Conservation (phyloP, 2,329 filamentous ascomycete genomes). For the Rosellinia necatrix region DNA sequence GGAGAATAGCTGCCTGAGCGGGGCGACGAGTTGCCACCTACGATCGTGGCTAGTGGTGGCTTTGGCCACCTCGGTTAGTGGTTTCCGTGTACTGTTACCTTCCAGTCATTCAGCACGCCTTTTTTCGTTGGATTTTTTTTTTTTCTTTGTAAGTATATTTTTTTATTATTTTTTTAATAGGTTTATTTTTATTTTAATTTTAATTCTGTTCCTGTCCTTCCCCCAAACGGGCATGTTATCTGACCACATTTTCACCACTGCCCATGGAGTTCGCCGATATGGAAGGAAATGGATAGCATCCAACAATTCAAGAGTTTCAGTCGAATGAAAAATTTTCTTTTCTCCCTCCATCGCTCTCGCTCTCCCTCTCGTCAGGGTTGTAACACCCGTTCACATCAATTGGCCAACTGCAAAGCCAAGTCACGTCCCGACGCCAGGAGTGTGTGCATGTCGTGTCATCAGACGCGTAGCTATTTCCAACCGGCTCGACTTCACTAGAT, state of each 20-base stretch:
- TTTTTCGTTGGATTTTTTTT: too few species aligned
- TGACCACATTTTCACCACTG: slow-evolving; percentile 13
- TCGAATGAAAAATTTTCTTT: slow-evolving; percentile 25
- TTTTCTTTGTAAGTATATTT: too few species aligned
- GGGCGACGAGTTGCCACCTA: slow-evolving; percentile 4
- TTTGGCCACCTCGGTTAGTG: background rate
- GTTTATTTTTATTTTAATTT: background rate
- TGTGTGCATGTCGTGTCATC: slow-evolving; percentile 25
- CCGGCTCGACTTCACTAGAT: slow-evolving; percentile 5
- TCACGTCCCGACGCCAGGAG: slow-evolving; percentile 19
- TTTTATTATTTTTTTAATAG: too few species aligned
- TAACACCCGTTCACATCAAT: slow-evolving; percentile 21
- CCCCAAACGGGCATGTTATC: background rate
- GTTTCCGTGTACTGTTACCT: background rate
- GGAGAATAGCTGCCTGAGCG: too few species aligned
- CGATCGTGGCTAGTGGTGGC: slow-evolving; percentile 25
- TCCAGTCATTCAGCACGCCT: too few species aligned
- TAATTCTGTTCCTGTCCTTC: background rate
- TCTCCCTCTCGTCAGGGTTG: background rate
- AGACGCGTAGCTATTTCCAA: slow-evolving; percentile 20
- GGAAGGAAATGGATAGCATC: slow-evolving; percentile 1
- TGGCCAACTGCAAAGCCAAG: slow-evolving; percentile 26
- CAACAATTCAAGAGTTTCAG: background rate
- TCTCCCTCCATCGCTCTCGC: background rate
- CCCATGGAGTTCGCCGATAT: slow-evolving; percentile 17